phyloP scores from a whole-genome alignment of 495 filamentous ascomycete genomes.

The Sporormia fimetaria region DNA sequence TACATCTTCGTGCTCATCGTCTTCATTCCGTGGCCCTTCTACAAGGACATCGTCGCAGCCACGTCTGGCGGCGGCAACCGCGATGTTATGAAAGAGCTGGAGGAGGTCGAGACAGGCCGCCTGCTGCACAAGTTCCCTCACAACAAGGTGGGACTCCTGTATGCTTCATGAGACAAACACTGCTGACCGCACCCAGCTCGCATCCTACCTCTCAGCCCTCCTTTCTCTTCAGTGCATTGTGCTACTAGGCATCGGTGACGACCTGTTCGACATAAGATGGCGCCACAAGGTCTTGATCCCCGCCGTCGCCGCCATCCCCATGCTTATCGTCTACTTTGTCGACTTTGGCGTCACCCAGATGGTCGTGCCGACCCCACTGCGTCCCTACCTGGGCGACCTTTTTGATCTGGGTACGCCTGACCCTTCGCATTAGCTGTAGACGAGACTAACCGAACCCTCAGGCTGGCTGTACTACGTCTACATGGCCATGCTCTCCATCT shows the following conservation, averaged over 20 bases:
- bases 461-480: constrained; percentile 85
- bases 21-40: constrained; percentile 95
- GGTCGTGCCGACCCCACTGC: constrained; percentile 74
- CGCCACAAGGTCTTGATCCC: constrained; percentile 97
- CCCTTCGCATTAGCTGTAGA: constrained; percentile 3
- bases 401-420: constrained; percentile 54
- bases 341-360: constrained; percentile 95
- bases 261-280: constrained; percentile 97
- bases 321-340: constrained; percentile 95
- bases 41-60: constrained; percentile 93
- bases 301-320: constrained; percentile 82
- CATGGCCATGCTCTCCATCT: constrained; percentile 90
- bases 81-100: constrained; percentile 58
- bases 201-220: constrained; percentile 88
- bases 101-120: constrained; percentile 62
- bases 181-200: constrained; percentile 48
- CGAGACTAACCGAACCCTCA: constrained; percentile 17
- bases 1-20: constrained; percentile 78
- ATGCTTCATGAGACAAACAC: not conserved
- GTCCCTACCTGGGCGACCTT: constrained; percentile 70
- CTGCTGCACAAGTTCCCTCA: constrained; percentile 87
- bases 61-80: constrained; percentile 89
- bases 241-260: constrained; percentile 86
- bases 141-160: constrained; percentile 57
- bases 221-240: constrained; percentile 81